A percentile compares a stretch with the other conserved stretches of the same genome.
These are phyloP conservation scores for Jackrogersella minutella DNA, from an alignment of 495 filamentous ascomycete species.

Conservation along the genomic window DNA sequence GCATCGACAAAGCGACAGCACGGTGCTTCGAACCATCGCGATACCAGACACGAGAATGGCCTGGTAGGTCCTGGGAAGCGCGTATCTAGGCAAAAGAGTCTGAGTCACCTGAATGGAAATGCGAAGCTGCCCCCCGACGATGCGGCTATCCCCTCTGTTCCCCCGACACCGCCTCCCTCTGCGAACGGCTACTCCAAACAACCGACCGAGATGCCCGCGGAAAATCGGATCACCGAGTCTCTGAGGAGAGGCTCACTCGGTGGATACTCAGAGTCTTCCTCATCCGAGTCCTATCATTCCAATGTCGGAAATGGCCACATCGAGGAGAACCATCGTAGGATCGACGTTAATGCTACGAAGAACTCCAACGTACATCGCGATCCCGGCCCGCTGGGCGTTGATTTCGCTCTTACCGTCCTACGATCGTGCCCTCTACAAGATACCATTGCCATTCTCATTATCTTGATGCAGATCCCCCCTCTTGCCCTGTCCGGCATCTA, in stretches of 20 bases:
- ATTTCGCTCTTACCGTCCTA: conserved; percentile 84
- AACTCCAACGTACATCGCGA: conserved; percentile 69
- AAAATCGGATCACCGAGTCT: conserved; percentile 49
- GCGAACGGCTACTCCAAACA: conserved; percentile 50
- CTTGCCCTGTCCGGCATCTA: conserved; percentile 90
- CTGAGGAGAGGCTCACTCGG: conserved; percentile 56
- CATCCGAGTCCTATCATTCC: conserved; percentile 54
- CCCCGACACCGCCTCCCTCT: conserved; percentile 46
- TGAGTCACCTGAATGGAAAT: conserved; percentile 62
- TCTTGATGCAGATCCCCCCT: conserved; percentile 94
- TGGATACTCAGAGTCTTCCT: conserved; percentile 58
- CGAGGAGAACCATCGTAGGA: conserved; percentile 61
- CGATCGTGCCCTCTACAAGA: conserved; percentile 90
- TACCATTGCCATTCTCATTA: conserved; percentile 96
- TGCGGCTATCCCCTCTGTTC: conserved; percentile 51
- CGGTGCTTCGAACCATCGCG: conserved; percentile 71
- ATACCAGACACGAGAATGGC: conserved; percentile 88
- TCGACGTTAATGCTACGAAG: conserved; percentile 72
- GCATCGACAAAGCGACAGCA: conserved; percentile 70
- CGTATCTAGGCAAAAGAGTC: conserved; percentile 70
- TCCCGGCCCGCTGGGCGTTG: conserved; percentile 64
- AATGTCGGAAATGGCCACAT: conserved; percentile 50
- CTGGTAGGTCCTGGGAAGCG: conserved; percentile 85
- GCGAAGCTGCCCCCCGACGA: conserved; percentile 61
- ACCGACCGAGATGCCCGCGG: conserved; percentile 51